phyloP scores from a whole-genome alignment of 495 filamentous ascomycete species.

The Lasiosphaeria ovina region DNA sequence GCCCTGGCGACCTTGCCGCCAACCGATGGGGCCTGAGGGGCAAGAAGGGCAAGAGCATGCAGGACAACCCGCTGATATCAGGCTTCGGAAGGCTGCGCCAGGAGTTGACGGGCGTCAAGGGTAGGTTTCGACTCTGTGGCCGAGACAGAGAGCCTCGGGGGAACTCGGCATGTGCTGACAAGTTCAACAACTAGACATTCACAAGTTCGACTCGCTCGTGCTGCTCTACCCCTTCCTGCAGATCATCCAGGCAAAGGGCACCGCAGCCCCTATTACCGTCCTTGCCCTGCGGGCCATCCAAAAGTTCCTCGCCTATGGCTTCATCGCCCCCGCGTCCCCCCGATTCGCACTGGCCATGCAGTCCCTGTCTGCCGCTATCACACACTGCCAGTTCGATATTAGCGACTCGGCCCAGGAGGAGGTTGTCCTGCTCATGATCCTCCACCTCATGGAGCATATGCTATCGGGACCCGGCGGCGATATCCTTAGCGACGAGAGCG shows the following conservation, averaged over 20 bases:
- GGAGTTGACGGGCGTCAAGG: slow-evolving; percentile 87
- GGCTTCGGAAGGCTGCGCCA: slow-evolving; percentile 87
- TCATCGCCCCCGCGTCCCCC: slow-evolving; percentile 79
- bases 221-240: slow-evolving; percentile 94
- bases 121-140: slow-evolving; percentile 36
- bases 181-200: slow-evolving; percentile 64
- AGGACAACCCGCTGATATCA: slow-evolving; percentile 95
- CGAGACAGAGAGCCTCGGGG: background rate
- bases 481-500: slow-evolving; percentile 89
- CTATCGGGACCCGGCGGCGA: slow-evolving; percentile 88
- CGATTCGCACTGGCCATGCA: slow-evolving; percentile 91
- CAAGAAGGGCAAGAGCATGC: slow-evolving; percentile 97
- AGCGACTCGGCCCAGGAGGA: slow-evolving; percentile 93
- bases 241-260: slow-evolving; percentile 94
- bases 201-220: slow-evolving; percentile 82
- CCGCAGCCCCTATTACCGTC: slow-evolving; percentile 92
- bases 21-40: slow-evolving; percentile 86
- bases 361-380: slow-evolving; percentile 88
- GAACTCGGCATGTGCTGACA: slow-evolving; percentile 15
- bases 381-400: slow-evolving; percentile 96
- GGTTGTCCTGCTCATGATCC: slow-evolving; percentile 86
- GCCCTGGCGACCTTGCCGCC: slow-evolving; percentile 41
- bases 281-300: slow-evolving; percentile 92
- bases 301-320: slow-evolving; percentile 94
- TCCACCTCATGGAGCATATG: slow-evolving; percentile 98